Evolutionary conservation across 148 eudicot genomes (phyloP), one percentile per base, ranked within the genome.

Genomic region (Fagopyrum tataricum): DNA sequence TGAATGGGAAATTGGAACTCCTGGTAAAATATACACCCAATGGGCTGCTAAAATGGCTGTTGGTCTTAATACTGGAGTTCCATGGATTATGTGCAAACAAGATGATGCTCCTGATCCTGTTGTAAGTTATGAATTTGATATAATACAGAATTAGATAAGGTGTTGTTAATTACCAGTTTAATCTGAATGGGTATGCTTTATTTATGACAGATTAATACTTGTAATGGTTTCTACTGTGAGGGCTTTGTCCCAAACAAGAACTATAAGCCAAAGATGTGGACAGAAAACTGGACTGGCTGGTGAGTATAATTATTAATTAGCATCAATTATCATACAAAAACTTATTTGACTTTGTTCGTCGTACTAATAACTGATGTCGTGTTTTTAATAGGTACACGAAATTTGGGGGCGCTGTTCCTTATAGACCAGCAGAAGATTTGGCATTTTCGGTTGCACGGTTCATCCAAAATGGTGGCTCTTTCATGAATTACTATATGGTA

Each of bases 61-160:
- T 7, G 85, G 85, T 41, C 84, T 83, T 5, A 71, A 85, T 21
- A 88, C 97, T 47, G 93, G 89, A 7, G 95, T 94, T 20, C 98
- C 97, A 0, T 91, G 97, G 97, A 72, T 93, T 78, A 93, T 93
- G 94, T 93, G 96, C 86, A 93, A 89, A 73, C 98, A 93, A 84
- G 88, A 91, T 31, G 86, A 82, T 85, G 91, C 87, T 26, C 98
- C 97, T 71, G 90, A 79, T 70, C 87, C 86, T 40, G 74, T 89
- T 62, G 97, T 91, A 79, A 84, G 89, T 83, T 77, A 1, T 13
- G 17, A 48, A 12, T 17, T 52, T 53, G 6, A 24, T 8, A 41
- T 15, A 40, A 42, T 15, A 26, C 24, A 31, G 37, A 26, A 26
- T 26, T 26, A 26, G 31, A 26, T 26, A 26, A 26, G 31, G 1